Evolutionary conservation across 2,329 filamentous ascomycete genomes (phyloP).

Genomic region (Coleophoma cylindrospora): DNA sequence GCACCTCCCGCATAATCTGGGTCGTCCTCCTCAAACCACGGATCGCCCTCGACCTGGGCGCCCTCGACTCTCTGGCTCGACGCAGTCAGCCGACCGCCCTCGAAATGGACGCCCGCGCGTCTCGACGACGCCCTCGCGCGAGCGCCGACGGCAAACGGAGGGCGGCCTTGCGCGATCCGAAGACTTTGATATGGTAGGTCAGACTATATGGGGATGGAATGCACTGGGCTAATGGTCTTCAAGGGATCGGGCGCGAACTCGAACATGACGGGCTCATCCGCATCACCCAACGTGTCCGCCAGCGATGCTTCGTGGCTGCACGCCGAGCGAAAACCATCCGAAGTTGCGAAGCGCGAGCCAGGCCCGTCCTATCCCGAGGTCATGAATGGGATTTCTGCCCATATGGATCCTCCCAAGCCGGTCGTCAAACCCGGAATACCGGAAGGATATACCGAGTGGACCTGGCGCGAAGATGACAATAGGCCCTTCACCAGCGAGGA

Average conservation of each 20-base stretch:
- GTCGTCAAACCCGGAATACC: too few species aligned
- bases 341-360: too few species aligned
- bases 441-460: too few species aligned
- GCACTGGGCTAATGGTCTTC: background rate
- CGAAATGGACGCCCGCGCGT: background rate
- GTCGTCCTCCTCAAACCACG: background rate
- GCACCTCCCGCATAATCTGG: constrained; percentile 1
- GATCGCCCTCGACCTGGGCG: background rate
- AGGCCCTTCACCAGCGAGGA: too few species aligned
- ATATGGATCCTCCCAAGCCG: too few species aligned
- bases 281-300: too few species aligned
- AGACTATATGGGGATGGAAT: background rate
- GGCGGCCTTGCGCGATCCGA: background rate
- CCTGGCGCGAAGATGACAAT: too few species aligned
- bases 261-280: too few species aligned
- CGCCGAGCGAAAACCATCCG: too few species aligned
- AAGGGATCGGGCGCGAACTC: background rate
- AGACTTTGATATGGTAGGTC: background rate
- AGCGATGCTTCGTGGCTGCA: too few species aligned
- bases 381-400: too few species aligned
- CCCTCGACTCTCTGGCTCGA: background rate
- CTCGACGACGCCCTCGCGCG: background rate
- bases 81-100: background rate
- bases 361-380: too few species aligned
- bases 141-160: background rate